Evolutionary conservation across 768 basidiomycete genomes (phyloP).

Genomic region (Phaffia tasmanica): DNA sequence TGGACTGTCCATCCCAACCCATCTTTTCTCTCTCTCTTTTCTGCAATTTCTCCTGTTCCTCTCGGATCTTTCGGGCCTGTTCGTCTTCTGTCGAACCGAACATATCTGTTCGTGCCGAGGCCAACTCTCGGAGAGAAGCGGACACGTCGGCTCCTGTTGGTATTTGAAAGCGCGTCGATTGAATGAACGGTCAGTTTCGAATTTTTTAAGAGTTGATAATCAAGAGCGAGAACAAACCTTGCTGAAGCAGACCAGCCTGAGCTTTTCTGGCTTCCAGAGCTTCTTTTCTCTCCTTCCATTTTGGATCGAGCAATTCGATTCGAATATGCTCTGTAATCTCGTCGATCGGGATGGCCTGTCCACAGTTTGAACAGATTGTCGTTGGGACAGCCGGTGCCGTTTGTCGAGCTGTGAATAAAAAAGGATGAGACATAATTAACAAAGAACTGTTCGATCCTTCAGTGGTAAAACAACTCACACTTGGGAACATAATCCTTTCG

Average conservation of each 20-base stretch:
- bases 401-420: conserved; percentile 30
- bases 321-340: conserved; percentile 97
- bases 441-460: neutral
- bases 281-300: conserved; percentile 94
- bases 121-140: conserved; percentile 81
- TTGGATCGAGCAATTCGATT: conserved; percentile 91
- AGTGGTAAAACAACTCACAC: conserved; percentile 45
- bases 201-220: neutral
- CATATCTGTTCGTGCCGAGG: conserved; percentile 90
- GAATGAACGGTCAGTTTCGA: too few species aligned
- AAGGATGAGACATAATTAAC: conserved; percentile 3
- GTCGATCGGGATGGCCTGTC: conserved; percentile 91
- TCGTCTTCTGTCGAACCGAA: conserved; percentile 92
- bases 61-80: conserved; percentile 59
- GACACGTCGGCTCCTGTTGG: conserved; percentile 70
- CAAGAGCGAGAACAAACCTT: conserved; percentile 30
- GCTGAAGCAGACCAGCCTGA: conserved; percentile 39
- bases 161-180: too few species aligned
- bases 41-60: conserved; percentile 69
- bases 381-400: conserved; percentile 53
- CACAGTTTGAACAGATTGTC: conserved; percentile 80
- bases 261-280: conserved; percentile 77
- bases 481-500: conserved; percentile 93
- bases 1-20: conserved; percentile 98
- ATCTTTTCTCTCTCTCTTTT: conserved; percentile 85